A percentile compares a stretch with the other conserved stretches of the same genome.
Evolutionary conservation across 352 stramenopile genomes (phyloP).

Genomic region (Globisporangium okanoganense): DNA sequence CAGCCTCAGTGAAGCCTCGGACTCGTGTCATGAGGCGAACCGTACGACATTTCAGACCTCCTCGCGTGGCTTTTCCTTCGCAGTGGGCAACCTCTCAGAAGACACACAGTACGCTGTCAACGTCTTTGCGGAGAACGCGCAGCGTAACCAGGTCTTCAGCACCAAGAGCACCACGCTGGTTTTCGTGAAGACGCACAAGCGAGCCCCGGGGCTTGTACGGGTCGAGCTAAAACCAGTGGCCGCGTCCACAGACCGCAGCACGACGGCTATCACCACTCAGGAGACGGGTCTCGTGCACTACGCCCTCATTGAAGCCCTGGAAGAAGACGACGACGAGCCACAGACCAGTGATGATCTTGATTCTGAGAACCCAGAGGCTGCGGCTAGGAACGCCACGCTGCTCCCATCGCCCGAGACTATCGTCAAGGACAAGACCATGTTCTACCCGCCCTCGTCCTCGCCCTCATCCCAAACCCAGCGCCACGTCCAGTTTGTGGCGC

Average conservation of each 20-base stretch:
- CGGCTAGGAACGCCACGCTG: background rate
- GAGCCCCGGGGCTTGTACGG: conserved; percentile 27
- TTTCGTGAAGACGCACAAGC: conserved; percentile 38
- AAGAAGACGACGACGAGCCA: background rate
- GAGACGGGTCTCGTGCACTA: conserved; percentile 48
- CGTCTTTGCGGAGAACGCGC: conserved; percentile 52
- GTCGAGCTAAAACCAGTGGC: conserved; percentile 20
- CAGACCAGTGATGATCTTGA: background rate
- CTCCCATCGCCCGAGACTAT: conserved; percentile 7
- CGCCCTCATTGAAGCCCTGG: conserved; percentile 17
- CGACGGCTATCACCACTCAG: conserved; percentile 19
- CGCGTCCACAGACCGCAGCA: conserved; percentile 32
- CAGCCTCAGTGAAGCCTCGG: background rate
- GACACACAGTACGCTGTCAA: conserved; percentile 36
- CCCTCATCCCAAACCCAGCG: background rate
- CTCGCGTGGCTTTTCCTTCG: conserved; percentile 30
- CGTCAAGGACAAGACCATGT: conserved; percentile 12
- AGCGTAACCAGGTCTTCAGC: conserved; percentile 55
- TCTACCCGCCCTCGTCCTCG: background rate
- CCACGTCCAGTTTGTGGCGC: conserved; percentile 6
- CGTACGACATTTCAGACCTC: conserved; percentile 23
- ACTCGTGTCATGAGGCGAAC: conserved; percentile 25
- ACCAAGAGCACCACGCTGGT: conserved; percentile 8
- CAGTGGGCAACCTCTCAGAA: conserved; percentile 51
- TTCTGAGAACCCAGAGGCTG: background rate